Evolutionary conservation across 192 early-diverging fungal genomes (phyloP).

Genomic region (Coemansia guatemalensis): DNA sequence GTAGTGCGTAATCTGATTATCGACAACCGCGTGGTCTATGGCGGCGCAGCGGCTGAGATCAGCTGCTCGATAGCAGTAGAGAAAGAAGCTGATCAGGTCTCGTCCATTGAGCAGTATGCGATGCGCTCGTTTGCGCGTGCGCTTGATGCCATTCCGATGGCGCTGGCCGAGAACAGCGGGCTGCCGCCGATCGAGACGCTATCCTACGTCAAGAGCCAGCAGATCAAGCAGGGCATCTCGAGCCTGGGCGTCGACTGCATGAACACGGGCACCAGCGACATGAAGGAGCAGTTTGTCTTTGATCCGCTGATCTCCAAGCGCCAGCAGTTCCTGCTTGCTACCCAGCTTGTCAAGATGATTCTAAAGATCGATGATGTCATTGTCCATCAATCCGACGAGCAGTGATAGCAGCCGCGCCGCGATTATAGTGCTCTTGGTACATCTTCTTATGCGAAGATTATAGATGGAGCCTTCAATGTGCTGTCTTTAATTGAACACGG

Average conservation of each 20-base stretch:
- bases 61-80: conserved; percentile 91
- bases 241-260: conserved; percentile 97
- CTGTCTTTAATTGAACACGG: no score
- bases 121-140: conserved; percentile 98
- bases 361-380: conserved; percentile 95
- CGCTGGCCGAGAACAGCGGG: conserved; percentile 97
- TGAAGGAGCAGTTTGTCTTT: conserved; percentile 97
- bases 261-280: conserved; percentile 89
- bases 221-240: conserved; percentile 82
- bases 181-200: conserved; percentile 95
- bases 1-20: conserved; percentile 96
- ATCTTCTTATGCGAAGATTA: no score
- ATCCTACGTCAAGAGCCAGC: conserved; percentile 92
- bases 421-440: no score
- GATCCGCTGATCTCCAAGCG: conserved; percentile 99
- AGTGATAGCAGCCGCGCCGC: conserved; percentile 58
- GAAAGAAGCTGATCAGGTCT: conserved; percentile 85
- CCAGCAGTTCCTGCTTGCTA: conserved; percentile 96
- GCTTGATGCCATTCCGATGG: conserved; percentile 90
- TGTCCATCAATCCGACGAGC: conserved; percentile 47
- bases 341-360: conserved; percentile 99
- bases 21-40: conserved; percentile 99
- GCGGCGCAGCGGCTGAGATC: conserved; percentile 98
- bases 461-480: no score
- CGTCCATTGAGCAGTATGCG: conserved; percentile 98